Base-by-base conservation (phyloP, 1,284 basidiomycete genomes). In the Omphalotus olearius region DNA sequence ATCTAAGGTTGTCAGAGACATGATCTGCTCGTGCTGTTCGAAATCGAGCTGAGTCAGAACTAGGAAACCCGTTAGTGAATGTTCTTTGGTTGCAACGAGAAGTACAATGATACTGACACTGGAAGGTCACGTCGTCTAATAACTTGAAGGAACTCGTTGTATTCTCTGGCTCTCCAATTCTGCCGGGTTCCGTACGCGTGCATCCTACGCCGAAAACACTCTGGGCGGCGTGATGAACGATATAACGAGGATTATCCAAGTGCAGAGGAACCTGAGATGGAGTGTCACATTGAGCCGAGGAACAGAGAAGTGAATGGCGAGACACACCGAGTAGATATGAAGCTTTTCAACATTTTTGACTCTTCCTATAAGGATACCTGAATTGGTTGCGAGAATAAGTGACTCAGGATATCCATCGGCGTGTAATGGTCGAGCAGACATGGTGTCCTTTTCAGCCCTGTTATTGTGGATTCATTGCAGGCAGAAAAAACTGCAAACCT, bases 321-420 rank as follows among this genome's bases (percentile, higher is more conserved):
- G 16, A 63, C 79, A 54, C 63, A 92, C 87, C 28, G 89, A 80
- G 55, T 85, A 81, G 36, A 94, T 84, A 58, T 93, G 88, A 64
- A 93, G 76, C 69, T 90, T 91, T 60, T 90, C 85, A 9, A 92
- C 70, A 51, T 85, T 80, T n/a, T 73, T 71, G 13, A 92, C 73
- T 14, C 71, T 72, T 9, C 87, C 87, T 40, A 94, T 78, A 43
- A 79, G 66, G 7, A 94, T 65, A 0, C 79, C 74, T 3, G 73
- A 72, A 0, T 72, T 60, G 1, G 80, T 78, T 1, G 82, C 81
- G 16, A 91, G 64, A 10, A 88, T 63, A 6, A 91, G 63, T 2
- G 80, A 81, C 2, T 76, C 72, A 7, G 69, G 68, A 62, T 82
- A 81, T 3, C 62, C 58, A 5, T 62, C 47, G 1, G 78, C 71